Evolutionary conservation across 1,284 basidiomycete species (phyloP).

Genomic region (Boletus semigastroideus): DNA sequence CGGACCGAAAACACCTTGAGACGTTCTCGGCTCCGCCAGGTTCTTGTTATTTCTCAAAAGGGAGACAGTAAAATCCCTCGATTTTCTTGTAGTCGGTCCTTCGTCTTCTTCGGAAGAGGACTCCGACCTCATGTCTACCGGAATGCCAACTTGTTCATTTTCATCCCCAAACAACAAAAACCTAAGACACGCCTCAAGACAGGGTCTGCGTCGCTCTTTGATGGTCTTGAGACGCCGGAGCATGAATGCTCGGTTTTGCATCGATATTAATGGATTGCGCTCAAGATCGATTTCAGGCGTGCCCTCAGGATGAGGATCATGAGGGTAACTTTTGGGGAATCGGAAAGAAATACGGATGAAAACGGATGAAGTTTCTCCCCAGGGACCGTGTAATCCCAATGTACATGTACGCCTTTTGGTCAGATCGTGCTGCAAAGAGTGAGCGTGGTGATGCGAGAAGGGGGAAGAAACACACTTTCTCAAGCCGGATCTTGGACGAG

Average conservation of each 20-base stretch:
- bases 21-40: slow-evolving; percentile 75
- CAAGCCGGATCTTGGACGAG: slow-evolving; percentile 75
- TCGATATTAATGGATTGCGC: slow-evolving; percentile 75
- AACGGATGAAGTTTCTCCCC: slow-evolving; percentile 73
- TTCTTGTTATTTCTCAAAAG: slow-evolving; percentile 68
- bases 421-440: slow-evolving; percentile 64
- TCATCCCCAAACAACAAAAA: slow-evolving; percentile 76
- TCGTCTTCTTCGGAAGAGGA: slow-evolving; percentile 51
- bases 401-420: slow-evolving; percentile 81
- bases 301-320: slow-evolving; percentile 55
- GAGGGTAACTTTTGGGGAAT: slow-evolving; percentile 85
- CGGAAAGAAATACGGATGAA: slow-evolving; percentile 90
- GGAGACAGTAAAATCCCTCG: slow-evolving; percentile 50
- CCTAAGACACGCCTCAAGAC: slow-evolving; percentile 77
- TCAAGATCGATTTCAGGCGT: slow-evolving; percentile 82
- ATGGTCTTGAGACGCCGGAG: slow-evolving; percentile 73
- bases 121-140: slow-evolving; percentile 49
- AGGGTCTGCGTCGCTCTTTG: slow-evolving; percentile 69
- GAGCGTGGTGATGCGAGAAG: neutral
- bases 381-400: slow-evolving; percentile 85
- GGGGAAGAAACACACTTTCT: slow-evolving; percentile 60
- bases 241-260: slow-evolving; percentile 74
- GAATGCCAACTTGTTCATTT: slow-evolving; percentile 42
- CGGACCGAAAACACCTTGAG: slow-evolving; percentile 82
- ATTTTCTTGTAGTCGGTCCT: slow-evolving; percentile 36